These are phyloP conservation scores for Fusarium anthophilum DNA, from an alignment of 2,329 filamentous ascomycete genomes.

Conservation along the genomic window DNA sequence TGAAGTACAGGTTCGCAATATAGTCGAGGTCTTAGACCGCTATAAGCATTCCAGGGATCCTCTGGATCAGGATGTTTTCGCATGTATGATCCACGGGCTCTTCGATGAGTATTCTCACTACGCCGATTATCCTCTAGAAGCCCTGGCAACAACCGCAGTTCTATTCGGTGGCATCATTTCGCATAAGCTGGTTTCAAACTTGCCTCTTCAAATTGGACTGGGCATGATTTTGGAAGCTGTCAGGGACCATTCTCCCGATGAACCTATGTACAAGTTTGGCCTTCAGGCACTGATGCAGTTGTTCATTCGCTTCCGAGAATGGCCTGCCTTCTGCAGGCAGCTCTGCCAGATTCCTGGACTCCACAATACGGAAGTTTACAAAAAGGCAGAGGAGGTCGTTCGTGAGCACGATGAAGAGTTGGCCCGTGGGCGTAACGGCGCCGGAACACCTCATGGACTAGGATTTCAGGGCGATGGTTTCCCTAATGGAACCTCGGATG, in stretches of 20 bases:
- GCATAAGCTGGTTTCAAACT: constrained; percentile 87
- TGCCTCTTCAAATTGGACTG: constrained; percentile 92
- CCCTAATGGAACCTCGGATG: constrained; percentile 77
- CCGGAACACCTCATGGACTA: constrained; percentile 50
- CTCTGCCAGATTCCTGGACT: constrained; percentile 84
- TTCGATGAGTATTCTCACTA: constrained; percentile 99
- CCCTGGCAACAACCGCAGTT: constrained; percentile 92
- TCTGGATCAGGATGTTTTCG: constrained; percentile 91
- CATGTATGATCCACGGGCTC: constrained; percentile 97
- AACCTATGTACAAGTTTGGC: constrained; percentile 98
- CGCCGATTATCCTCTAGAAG: constrained; percentile 94
- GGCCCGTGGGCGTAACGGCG: constrained; percentile 64
- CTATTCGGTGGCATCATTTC: constrained; percentile 97
- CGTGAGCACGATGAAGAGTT: constrained; percentile 72
- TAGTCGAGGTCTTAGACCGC: constrained; percentile 83
- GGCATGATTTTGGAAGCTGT: constrained; percentile 99
- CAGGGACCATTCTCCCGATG: constrained; percentile 80
- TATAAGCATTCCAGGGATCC: constrained; percentile 90
- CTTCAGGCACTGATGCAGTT: constrained; percentile 94
- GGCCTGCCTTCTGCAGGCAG: constrained; percentile 93
- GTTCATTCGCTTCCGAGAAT: constrained; percentile 83
- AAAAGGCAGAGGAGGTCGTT: constrained; percentile 83
- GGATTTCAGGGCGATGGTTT: constrained; percentile 59
- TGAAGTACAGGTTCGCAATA: constrained; percentile 84
- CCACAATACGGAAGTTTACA: constrained; percentile 84